A percentile compares a stretch with the other conserved stretches of the same genome.
phyloP scores from a whole-genome alignment of 768 basidiomycete species.

The Termitomyces sp. region DNA sequence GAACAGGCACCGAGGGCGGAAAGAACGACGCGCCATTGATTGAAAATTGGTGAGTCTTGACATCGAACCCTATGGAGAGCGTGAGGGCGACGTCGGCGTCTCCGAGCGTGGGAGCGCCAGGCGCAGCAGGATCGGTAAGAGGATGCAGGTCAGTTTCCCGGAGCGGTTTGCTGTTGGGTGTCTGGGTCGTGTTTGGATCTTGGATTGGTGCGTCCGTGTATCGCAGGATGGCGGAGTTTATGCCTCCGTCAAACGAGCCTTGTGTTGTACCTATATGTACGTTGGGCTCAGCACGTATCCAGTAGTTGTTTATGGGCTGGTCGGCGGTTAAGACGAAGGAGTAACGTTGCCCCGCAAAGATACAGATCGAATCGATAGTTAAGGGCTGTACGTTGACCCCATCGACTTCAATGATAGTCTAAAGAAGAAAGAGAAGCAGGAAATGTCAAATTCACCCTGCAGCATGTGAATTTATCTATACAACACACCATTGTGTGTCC shows the following conservation, averaged over 20 bases:
- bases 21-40: slow-evolving; percentile 27
- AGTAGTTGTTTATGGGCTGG: slow-evolving; percentile 35
- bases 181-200: slow-evolving; percentile 24
- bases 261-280: not conserved
- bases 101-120: slow-evolving; percentile 9
- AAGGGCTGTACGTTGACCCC: slow-evolving; percentile 26
- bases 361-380: slow-evolving; percentile 32
- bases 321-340: slow-evolving; percentile 32
- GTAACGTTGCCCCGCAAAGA: slow-evolving; percentile 34
- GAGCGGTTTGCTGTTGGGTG: slow-evolving; percentile 15
- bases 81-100: slow-evolving; percentile 18
- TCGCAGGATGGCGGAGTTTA: slow-evolving; percentile 51
- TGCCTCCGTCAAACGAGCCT: slow-evolving; percentile 27
- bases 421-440: not conserved
- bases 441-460: not conserved
- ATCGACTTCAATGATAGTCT: slow-evolving; percentile 36
- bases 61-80: slow-evolving; percentile 15
- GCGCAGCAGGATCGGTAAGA: slow-evolving; percentile 6
- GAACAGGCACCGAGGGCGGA: slow-evolving; percentile 42
- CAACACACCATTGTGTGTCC: slow-evolving; percentile 21
- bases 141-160: slow-evolving; percentile 20
- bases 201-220: slow-evolving; percentile 22
- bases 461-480: not conserved
- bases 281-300: slow-evolving; percentile 27
- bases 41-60: slow-evolving; percentile 11